Evolutionary conservation across 2,329 filamentous ascomycete genomes (phyloP), one percentile per base, ranked within the genome.

Genomic region (Fusarium veterinarium): DNA sequence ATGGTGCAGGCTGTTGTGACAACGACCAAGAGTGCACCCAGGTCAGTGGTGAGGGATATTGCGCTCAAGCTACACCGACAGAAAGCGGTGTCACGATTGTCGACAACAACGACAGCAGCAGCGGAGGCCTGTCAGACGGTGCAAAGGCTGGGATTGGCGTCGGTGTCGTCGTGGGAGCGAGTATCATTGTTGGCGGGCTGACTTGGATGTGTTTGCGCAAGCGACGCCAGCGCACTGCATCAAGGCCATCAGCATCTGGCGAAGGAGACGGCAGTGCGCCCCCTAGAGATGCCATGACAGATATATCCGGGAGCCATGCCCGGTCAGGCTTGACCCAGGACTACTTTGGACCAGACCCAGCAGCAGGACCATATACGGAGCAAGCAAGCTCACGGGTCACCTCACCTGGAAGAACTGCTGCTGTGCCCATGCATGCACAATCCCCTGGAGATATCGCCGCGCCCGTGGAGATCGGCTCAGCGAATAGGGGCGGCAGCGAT

Each of bases 91-190:
- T 79, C 7, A 72, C 75, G 30, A 75, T 81, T 17, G 68, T 79
- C 25, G 78, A 79, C 4, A 76, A 78, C 2, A 73, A 80, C 5
- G 67, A 71, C 9, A 57, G 71, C 23, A 67, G 49, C 55, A 59
- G 51, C 5, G 46, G 20, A 20, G 77, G 78, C 5, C 76, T 89
- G 10, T 86, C 86, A 3, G 77, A 82, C 2, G 87, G 86, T 2
- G 88, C 87, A 5, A 89, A 86, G 74, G 88, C 86, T 0, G 89
- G 89, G 5, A 86, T 91, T n/a, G 88, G 85, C 10, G 82, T 87
- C 1, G 89, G 87, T 23, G 84, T 87, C 7, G 83, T 86, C 3
- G 77, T 87, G 0, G 86, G 81, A 33, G 83, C 80, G 3, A 80
- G 82, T 7, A 48, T 84, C 10, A 44, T 88, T 19, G 79, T 88